phyloP scores from a whole-genome alignment of 2,329 filamentous ascomycete genomes.

The Fusarium sp. region DNA sequence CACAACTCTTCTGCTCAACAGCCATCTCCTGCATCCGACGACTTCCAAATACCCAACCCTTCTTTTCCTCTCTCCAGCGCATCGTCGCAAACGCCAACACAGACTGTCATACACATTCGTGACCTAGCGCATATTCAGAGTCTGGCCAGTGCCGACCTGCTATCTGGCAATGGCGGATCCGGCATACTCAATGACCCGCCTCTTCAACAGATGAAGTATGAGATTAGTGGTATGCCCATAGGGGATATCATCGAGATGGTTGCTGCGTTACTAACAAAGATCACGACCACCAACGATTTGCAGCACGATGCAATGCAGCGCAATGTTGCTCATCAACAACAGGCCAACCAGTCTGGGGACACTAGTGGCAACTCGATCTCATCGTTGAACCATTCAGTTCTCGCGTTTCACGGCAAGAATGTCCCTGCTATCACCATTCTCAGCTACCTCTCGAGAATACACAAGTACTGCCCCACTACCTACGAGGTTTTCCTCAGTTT shows the following conservation, averaged over 20 bases:
- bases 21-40: slow-evolving; percentile 50
- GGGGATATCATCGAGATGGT: slow-evolving; percentile 99
- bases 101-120: slow-evolving; percentile 77
- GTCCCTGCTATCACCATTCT: slow-evolving; percentile 96
- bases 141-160: slow-evolving; percentile 80
- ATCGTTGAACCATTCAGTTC: slow-evolving; percentile 70
- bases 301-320: slow-evolving; percentile 93
- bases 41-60: slow-evolving; percentile 49
- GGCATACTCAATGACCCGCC: slow-evolving; percentile 60
- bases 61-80: slow-evolving; percentile 45
- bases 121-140: slow-evolving; percentile 91
- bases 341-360: slow-evolving; percentile 58
- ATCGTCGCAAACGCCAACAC: slow-evolving; percentile 45
- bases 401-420: slow-evolving; percentile 98
- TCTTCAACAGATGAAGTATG: slow-evolving; percentile 73
- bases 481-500: slow-evolving; percentile 97
- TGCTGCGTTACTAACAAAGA: slow-evolving; percentile 92
- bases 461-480: slow-evolving; percentile 98
- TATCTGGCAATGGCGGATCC: slow-evolving; percentile 56
- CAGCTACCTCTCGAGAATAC: slow-evolving; percentile 93
- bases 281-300: slow-evolving; percentile 93
- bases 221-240: slow-evolving; percentile 97
- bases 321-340: slow-evolving; percentile 66
- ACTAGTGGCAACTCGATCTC: slow-evolving; percentile 63
- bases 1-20: slow-evolving; percentile 38